Conservation (phyloP, 768 basidiomycete genomes). For the Termitomyces sp. region DNA sequence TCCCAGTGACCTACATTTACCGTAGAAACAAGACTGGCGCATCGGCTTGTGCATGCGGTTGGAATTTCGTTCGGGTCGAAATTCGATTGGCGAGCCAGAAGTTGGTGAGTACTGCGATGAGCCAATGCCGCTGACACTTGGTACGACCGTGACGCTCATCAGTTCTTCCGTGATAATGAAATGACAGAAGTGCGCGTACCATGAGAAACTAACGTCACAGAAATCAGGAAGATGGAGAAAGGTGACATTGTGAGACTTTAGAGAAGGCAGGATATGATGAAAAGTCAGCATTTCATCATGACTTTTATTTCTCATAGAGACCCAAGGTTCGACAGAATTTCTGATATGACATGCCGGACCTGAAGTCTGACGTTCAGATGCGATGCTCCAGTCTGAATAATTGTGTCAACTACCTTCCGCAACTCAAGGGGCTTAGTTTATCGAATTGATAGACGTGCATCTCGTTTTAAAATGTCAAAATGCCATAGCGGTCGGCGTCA, state of each 20-base stretch:
- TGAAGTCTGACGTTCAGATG: no score
- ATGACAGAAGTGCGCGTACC: background rate
- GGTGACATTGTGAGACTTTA: background rate
- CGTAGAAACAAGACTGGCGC: background rate
- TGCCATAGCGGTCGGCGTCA: background rate
- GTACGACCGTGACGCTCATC: background rate
- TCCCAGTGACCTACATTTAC: background rate
- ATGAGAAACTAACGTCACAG: background rate
- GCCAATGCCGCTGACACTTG: background rate
- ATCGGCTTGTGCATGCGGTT: background rate
- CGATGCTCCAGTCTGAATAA: background rate
- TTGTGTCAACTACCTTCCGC: background rate
- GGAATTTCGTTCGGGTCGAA: slow-evolving; percentile 10
- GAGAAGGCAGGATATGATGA: background rate
- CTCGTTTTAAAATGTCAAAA: background rate
- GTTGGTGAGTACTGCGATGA: slow-evolving; percentile 6
- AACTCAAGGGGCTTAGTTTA: background rate
- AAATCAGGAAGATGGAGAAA: background rate
- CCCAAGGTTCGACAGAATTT: background rate
- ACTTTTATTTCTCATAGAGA: background rate
- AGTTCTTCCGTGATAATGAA: background rate
- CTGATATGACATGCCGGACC: background rate
- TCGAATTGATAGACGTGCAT: background rate
- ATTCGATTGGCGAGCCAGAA: slow-evolving; percentile 5
- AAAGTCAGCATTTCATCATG: background rate